A percentile compares a stretch with the other conserved stretches of the same genome.
These are phyloP conservation scores for Trichoderma parareesei DNA, from an alignment of 495 filamentous ascomycete genomes.

Conservation along the genomic window DNA sequence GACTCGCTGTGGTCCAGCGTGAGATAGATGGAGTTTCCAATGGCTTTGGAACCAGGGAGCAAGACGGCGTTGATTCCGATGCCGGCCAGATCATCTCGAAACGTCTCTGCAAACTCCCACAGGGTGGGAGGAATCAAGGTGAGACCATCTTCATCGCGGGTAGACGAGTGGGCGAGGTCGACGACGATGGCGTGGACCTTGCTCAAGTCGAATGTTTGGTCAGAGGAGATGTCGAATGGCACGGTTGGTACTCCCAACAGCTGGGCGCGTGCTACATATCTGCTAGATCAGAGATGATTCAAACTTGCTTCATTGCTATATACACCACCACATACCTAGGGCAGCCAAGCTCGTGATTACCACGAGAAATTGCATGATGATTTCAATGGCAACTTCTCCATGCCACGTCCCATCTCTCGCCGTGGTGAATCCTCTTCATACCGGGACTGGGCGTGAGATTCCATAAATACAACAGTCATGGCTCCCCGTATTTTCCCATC, in stretches of 20 bases:
- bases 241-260: conserved; percentile 16
- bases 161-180: conserved; percentile 13
- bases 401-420: background rate
- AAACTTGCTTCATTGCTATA: background rate
- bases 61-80: conserved; percentile 13
- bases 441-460: background rate
- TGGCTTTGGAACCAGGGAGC: background rate
- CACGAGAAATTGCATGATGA: background rate
- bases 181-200: conserved; percentile 15
- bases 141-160: conserved; percentile 33
- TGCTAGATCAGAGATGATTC: background rate
- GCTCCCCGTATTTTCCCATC: background rate
- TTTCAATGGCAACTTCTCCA: background rate
- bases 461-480: background rate
- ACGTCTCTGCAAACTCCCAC: conserved; percentile 39
- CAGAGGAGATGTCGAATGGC: conserved; percentile 8
- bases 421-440: background rate
- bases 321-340: background rate
- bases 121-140: conserved; percentile 47
- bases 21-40: background rate
- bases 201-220: background rate
- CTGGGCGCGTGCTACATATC: conserved; percentile 31
- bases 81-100: conserved; percentile 35
- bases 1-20: conserved; percentile 17
- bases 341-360: background rate